Conservation (phyloP, 768 basidiomycete genomes). For the Paxillus ammoniavirescens region DNA sequence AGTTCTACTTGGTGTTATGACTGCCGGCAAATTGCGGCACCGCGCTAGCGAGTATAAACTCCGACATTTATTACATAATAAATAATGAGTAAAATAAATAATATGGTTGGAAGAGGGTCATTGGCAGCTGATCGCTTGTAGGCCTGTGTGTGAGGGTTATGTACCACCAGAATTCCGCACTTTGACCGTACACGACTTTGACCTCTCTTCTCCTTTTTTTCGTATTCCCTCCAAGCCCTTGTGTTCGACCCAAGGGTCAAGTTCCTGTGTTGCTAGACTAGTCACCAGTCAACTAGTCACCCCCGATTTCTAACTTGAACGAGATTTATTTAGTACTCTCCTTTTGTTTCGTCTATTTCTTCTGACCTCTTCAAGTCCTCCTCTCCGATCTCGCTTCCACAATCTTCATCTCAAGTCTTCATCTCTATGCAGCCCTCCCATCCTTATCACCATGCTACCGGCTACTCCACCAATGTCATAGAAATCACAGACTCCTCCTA, state of each 20-base stretch:
- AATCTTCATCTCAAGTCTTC: background rate
- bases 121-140: background rate
- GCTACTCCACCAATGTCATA: slow-evolving; percentile 25
- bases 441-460: slow-evolving; percentile 8
- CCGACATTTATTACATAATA: background rate
- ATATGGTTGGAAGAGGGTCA: background rate
- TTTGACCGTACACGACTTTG: background rate
- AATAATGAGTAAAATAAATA: slow-evolving; percentile 1
- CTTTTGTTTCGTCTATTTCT: slow-evolving; percentile 6
- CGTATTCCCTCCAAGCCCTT: background rate
- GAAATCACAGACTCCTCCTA: slow-evolving; percentile 24
- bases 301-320: too few species aligned
- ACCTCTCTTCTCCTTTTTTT: background rate
- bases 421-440: slow-evolving; percentile 19
- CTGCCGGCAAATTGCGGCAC: background rate
- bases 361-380: background rate
- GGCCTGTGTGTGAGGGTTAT: too few species aligned
- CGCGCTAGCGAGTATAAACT: background rate
- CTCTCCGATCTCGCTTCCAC: background rate
- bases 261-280: background rate
- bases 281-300: too few species aligned
- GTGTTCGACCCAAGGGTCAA: background rate
- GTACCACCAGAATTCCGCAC: background rate
- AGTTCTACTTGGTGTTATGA: too few species aligned
- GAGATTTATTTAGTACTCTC: slow-evolving; percentile 13